These are phyloP conservation scores for Ormosia semicastrata DNA, from an alignment of 306 rosid genomes.

Conservation along the genomic window DNA sequence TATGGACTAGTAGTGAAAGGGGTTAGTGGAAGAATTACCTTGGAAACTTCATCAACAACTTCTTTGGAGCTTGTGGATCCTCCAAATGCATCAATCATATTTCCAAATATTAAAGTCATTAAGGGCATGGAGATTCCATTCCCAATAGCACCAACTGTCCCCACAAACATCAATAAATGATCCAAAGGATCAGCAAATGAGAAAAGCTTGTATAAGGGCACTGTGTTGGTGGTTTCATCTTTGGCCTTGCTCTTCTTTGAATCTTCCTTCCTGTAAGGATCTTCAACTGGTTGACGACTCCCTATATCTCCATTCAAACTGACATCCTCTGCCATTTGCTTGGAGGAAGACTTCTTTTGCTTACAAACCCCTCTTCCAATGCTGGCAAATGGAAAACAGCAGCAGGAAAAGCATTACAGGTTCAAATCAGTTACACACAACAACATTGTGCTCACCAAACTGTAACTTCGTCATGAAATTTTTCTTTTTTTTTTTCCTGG, in stretches of 20 bases:
- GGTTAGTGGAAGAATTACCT: slow-evolving; percentile 22
- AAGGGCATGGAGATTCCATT: slow-evolving; percentile 63
- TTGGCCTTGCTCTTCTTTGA: slow-evolving; percentile 37
- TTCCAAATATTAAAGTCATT: slow-evolving; percentile 65
- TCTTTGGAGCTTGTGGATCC: slow-evolving; percentile 17
- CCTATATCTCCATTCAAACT: slow-evolving; percentile 25
- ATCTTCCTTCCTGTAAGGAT: slow-evolving; percentile 30
- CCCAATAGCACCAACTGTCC: slow-evolving; percentile 61
- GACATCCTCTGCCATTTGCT: slow-evolving; percentile 45
- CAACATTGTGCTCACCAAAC: neutral
- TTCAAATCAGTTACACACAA: slow-evolving; percentile 14
- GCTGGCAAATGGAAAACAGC: slow-evolving; percentile 8
- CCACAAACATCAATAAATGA: slow-evolving; percentile 57
- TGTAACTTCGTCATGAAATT: neutral
- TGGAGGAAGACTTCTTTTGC: neutral
- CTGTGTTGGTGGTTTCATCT: slow-evolving; percentile 36
- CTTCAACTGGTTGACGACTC: neutral
- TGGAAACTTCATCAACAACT: slow-evolving; percentile 61
- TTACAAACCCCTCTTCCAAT: slow-evolving; percentile 10
- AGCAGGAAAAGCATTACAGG: slow-evolving; percentile 9
- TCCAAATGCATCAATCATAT: slow-evolving; percentile 69
- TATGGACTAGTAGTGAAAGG: neutral
- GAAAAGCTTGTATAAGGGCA: slow-evolving; percentile 79
- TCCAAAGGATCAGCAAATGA: slow-evolving; percentile 76
- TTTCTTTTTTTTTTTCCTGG: neutral